Conservation (phyloP, 164 flowering plant genomes). For the Vitis cinerea region DNA sequence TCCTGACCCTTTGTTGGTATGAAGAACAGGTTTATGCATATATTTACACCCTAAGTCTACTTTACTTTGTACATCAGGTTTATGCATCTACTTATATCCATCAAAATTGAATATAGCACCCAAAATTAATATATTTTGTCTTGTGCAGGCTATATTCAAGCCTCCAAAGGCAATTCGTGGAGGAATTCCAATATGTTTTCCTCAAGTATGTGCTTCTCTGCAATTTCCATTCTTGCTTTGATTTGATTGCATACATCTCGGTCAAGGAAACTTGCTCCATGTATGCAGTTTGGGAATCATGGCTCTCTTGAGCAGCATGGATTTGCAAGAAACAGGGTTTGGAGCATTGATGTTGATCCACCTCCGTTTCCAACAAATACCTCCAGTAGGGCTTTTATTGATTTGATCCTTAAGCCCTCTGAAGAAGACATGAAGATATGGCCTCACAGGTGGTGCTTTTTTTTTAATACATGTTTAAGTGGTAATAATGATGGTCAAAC, state of each 20-base stretch:
- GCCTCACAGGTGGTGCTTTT: constrained; percentile 73
- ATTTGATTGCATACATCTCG: background rate
- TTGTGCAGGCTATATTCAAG: constrained; percentile 74
- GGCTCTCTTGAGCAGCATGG: constrained; percentile 90
- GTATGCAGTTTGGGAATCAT: constrained; percentile 59
- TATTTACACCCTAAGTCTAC: too few relatives aligned
- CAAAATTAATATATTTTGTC: background rate
- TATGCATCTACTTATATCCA: background rate
- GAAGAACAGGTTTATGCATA: too few relatives aligned
- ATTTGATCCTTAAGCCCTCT: constrained; percentile 73
- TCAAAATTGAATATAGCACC: too few relatives aligned
- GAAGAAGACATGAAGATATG: constrained; percentile 82
- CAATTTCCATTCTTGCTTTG: constrained; percentile 9
- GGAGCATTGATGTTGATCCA: constrained; percentile 79
- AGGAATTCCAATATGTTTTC: constrained; percentile 96
- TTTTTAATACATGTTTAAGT: background rate
- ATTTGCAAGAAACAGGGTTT: constrained; percentile 88
- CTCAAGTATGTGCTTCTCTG: constrained; percentile 60
- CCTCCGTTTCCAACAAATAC: constrained; percentile 65
- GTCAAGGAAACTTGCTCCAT: constrained; percentile 7
- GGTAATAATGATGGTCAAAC: too few relatives aligned
- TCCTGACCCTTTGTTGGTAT: too few relatives aligned
- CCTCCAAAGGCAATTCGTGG: constrained; percentile 96
- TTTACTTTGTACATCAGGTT: background rate
- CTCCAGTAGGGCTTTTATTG: constrained; percentile 56